Evolutionary conservation across 176 grass and related monocot species (phyloP).

Genomic region (Microstegium vimineum): DNA sequence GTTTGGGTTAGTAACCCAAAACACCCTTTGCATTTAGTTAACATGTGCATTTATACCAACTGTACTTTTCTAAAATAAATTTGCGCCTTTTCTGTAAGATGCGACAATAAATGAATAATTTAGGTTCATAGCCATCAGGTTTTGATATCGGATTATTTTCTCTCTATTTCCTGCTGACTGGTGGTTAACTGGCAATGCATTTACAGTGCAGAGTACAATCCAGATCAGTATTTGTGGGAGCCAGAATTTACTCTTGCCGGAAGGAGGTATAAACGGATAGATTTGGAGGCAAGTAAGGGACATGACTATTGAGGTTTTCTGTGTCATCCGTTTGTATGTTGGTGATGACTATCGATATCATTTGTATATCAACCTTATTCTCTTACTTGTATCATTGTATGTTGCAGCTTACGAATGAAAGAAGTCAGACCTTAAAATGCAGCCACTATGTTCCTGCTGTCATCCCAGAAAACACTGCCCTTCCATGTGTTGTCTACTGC

Average conservation of each 20-base stretch:
- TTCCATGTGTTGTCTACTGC: slow-evolving; percentile 98
- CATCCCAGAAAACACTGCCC: slow-evolving; percentile 63
- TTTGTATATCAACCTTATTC: slow-evolving; percentile 22
- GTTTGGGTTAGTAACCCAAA: background rate
- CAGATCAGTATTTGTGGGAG: slow-evolving; percentile 98
- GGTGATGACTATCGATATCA: background rate
- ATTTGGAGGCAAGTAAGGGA: slow-evolving; percentile 99
- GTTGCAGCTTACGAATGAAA: slow-evolving; percentile 75
- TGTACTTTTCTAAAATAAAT: slow-evolving; percentile 13
- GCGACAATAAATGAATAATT: background rate
- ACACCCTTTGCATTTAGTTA: background rate
- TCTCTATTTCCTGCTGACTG: background rate
- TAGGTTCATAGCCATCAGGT: background rate
- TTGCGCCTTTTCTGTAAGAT: background rate
- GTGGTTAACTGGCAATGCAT: slow-evolving; percentile 17
- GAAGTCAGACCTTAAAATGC: slow-evolving; percentile 84
- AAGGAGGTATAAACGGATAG: slow-evolving; percentile 90
- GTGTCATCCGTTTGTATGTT: slow-evolving; percentile 27
- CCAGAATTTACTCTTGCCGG: slow-evolving; percentile 90
- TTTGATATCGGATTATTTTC: background rate
- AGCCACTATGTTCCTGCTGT: slow-evolving; percentile 92
- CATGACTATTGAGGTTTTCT: slow-evolving; percentile 41
- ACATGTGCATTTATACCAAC: background rate
- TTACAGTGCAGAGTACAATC: slow-evolving; percentile 97
- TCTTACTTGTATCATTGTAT: slow-evolving; percentile 18